Percentiles rank a stretch among this genome's conserved stretches.
These are phyloP conservation scores for Podospora bellae-mahoneyi DNA, from an alignment of 495 filamentous ascomycete genomes.

Conservation along the genomic window DNA sequence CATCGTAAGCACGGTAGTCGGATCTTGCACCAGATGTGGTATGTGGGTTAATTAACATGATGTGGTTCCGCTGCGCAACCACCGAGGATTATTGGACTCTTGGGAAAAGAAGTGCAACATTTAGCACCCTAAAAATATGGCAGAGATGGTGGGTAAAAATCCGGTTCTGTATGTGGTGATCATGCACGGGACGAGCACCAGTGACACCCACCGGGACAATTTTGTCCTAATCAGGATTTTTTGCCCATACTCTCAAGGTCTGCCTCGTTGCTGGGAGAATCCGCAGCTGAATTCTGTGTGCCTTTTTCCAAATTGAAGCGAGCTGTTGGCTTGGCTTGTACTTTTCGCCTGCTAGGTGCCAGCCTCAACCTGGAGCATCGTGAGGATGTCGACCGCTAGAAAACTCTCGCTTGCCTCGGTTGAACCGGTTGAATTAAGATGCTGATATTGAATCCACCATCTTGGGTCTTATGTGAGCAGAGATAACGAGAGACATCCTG, in stretches of 20 bases:
- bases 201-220: background rate
- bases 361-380: background rate
- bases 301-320: constrained; percentile 17
- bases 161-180: constrained; percentile 9
- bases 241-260: constrained; percentile 5
- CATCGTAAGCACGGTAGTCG: background rate
- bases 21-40: background rate
- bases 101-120: constrained; percentile 6
- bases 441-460: background rate
- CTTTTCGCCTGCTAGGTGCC: background rate
- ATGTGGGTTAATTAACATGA: constrained; percentile 11
- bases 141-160: constrained; percentile 17
- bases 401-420: background rate
- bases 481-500: background rate
- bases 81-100: background rate
- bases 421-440: constrained; percentile 8
- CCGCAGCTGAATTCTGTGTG: background rate
- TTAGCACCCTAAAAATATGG: constrained; percentile 18
- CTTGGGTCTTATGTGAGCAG: background rate
- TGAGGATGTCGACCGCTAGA: background rate
- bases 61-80: constrained; percentile 8
- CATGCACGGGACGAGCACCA: constrained; percentile 8
- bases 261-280: background rate
- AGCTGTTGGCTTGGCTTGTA: constrained; percentile 2
- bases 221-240: background rate